Base-by-base conservation (phyloP, 371 early-diverging fungal species). In the Encephalitozoon hellem region DNA sequence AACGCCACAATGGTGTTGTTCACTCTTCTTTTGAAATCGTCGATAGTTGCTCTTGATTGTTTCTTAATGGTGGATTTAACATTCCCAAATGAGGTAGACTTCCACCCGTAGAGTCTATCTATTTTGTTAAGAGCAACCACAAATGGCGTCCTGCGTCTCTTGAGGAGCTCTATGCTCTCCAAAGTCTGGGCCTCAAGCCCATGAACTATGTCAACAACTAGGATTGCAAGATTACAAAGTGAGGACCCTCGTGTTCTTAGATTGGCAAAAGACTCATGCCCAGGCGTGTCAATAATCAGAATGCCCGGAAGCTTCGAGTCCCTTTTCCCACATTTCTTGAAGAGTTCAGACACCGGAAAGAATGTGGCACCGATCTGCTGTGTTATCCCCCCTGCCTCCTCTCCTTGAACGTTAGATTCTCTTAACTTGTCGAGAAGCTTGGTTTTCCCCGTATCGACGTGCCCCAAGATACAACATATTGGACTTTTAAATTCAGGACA, bases 361-460 rank as follows among this genome's bases (percentile, higher is more conserved):
- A 92, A 99, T 23, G 99, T 98, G 34, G 99, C 99, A 86, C 99
- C 99, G 77, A 99, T 99, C 84, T 99, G 99, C 86, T 99, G 99
- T 32, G 99, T 99, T 84, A 99, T 99, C 86, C 99, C 99, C 80
- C 99, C 99, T 64, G 97, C 98, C 89, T 99, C 99, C 74, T 93
- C 92, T 77, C 93, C 97, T 87, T 99, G 99, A 23, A 99, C 97
- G 86, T 97, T 95, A 51, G 96, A 96, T 83, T 98, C 96, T 76
- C 99, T 90, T 84, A 99, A 92, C 88, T 95, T 96, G 88, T 99
- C 99, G 69, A 99, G 88, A 64, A 99, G 86, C 84, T 98, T 98
- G 43, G 99, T 99, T 85, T 94, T 93, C 72, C 96, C 99, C 18
- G 97, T 96, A 86, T 99, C 99, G 82, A 97, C 99, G 88, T 99